Percentiles rank a stretch among this genome's conserved stretches.
Conservation (phyloP, 2,329 filamentous ascomycete genomes). For the Epichloe baconii region DNA sequence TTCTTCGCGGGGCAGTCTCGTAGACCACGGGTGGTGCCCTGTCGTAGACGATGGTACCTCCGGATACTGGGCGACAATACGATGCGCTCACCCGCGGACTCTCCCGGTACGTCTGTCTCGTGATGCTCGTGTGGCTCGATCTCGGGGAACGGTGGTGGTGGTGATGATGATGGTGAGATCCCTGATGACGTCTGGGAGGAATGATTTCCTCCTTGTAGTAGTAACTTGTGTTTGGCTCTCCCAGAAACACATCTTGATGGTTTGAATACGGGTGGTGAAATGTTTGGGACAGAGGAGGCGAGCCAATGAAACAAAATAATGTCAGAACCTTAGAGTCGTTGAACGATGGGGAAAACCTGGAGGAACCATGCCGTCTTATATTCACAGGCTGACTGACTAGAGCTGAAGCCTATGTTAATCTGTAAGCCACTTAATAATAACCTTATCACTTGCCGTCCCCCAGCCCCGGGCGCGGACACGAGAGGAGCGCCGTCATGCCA, state of each 20-base stretch:
- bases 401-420: not conserved
- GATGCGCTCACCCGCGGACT: slow-evolving; percentile 29
- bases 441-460: too few species aligned
- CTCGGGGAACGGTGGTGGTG: slow-evolving; percentile 23
- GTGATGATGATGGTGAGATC: slow-evolving; percentile 22
- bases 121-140: slow-evolving; percentile 30
- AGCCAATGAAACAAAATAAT: too few species aligned
- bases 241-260: slow-evolving; percentile 36
- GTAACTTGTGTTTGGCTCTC: slow-evolving; percentile 32
- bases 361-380: not conserved
- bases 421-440: too few species aligned
- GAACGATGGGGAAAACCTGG: not conserved
- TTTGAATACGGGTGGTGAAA: not conserved
- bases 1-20: not conserved
- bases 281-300: not conserved
- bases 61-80: slow-evolving; percentile 8
- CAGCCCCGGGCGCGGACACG: too few species aligned
- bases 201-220: slow-evolving; percentile 44
- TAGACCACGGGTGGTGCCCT: slow-evolving; percentile 8
- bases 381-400: not conserved
- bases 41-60: slow-evolving; percentile 26
- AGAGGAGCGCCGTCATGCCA: too few species aligned
- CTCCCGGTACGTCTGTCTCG: slow-evolving; percentile 22
- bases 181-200: slow-evolving; percentile 27
- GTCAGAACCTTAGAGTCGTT: too few species aligned